Evolutionary conservation across 495 filamentous ascomycete species (phyloP).

Genomic region (Clavariopsis aquatica): DNA sequence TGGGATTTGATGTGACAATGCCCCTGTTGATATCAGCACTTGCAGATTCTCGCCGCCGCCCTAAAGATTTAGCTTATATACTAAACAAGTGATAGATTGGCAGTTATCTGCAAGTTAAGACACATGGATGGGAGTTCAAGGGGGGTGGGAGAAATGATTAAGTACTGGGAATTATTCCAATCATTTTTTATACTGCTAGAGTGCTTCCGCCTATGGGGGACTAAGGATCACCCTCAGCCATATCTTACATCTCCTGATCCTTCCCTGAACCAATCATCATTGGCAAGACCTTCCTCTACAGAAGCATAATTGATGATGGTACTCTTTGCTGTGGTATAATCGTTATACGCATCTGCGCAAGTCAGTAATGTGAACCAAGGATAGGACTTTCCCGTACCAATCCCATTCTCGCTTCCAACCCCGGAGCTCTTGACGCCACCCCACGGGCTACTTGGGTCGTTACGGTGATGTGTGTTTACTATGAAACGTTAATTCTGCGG

Average conservation of each 20-base stretch:
- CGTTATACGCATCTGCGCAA: conserved; percentile 53
- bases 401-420: conserved; percentile 60
- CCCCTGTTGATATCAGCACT: background rate
- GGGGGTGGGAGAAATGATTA: too few relatives aligned
- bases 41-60: background rate
- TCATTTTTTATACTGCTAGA: too few relatives aligned
- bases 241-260: conserved; percentile 38
- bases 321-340: conserved; percentile 60
- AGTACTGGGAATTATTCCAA: too few relatives aligned
- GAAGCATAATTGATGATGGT: conserved; percentile 59
- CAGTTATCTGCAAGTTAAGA: background rate
- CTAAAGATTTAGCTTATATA: background rate
- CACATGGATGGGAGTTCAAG: background rate
- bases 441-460: conserved; percentile 63
- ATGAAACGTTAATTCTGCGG: background rate
- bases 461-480: conserved; percentile 63
- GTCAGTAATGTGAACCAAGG: background rate
- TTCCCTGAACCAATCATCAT: conserved; percentile 43
- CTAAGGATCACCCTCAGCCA: conserved; percentile 8
- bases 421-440: conserved; percentile 59
- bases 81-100: background rate
- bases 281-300: conserved; percentile 30
- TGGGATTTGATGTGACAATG: background rate
- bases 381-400: conserved; percentile 36
- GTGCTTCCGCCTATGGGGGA: too few relatives aligned